Percentiles rank a stretch among this genome's conserved stretches.
Evolutionary conservation across 371 early-diverging fungal genomes (phyloP).

Genomic region (Mucor indicus): DNA sequence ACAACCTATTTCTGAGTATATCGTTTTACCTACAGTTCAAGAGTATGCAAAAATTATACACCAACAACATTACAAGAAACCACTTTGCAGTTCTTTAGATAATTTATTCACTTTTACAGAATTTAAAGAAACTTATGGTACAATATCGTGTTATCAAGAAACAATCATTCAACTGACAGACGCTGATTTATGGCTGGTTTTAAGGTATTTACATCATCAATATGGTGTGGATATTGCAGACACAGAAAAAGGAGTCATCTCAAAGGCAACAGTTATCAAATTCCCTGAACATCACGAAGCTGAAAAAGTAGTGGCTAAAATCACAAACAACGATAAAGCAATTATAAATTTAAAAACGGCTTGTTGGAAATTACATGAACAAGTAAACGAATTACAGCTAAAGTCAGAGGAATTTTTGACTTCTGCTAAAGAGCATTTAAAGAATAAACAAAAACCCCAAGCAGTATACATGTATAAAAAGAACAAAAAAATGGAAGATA

Average conservation of each 20-base stretch:
- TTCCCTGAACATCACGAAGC: constrained; percentile 14
- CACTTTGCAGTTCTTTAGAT: constrained; percentile 16
- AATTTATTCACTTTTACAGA: constrained; percentile 28
- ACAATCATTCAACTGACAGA: constrained; percentile 14
- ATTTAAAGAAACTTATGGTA: constrained; percentile 25
- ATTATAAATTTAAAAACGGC: constrained; percentile 44
- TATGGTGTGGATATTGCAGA: constrained; percentile 30
- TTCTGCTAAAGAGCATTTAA: constrained; percentile 20
- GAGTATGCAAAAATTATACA: constrained; percentile 17
- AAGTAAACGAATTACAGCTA: constrained; percentile 44
- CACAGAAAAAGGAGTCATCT: constrained; percentile 23
- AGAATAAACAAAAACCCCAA: constrained; percentile 22
- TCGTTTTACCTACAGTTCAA: constrained; percentile 34
- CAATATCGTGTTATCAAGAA: constrained; percentile 4
- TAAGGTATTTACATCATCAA: constrained; percentile 27
- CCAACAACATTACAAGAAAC: constrained; percentile 7
- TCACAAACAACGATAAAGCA: constrained; percentile 47
- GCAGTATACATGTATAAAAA: constrained; percentile 46
- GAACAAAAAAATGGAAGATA: constrained; percentile 33
- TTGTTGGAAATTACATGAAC: constrained; percentile 35
- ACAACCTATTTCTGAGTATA: constrained; percentile 5
- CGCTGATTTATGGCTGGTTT: constrained; percentile 28
- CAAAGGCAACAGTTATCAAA: constrained; percentile 24
- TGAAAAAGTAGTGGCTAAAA: constrained; percentile 12
- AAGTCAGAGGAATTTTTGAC: constrained; percentile 29